Base-by-base conservation (phyloP, 2,329 filamentous ascomycete species). In the Periconia digitata region DNA sequence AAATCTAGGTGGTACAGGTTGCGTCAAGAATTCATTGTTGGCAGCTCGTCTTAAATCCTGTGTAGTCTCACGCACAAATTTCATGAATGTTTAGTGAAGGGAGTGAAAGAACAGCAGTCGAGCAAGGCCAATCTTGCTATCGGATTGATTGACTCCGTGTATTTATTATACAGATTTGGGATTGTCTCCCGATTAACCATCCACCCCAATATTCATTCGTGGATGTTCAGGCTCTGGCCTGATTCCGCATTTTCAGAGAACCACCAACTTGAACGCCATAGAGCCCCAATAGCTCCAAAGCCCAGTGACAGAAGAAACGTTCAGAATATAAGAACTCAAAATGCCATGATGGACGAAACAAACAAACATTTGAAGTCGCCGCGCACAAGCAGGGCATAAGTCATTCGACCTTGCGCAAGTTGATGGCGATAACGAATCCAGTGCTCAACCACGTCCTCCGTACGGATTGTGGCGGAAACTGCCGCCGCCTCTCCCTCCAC, bases 401-500 rank as follows among this genome's bases (percentile, higher is more conserved):
- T 32, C 10, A 32, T 15, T 32, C 10, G 12, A 32, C 10, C 7
- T 13, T 27, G n/a, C 27, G 12, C 10, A 13, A 32, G 27, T 32
- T 10, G 10, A 32, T 32, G 5, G n/a, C 27, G 10, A 13, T 32
- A 4, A 6, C 12, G 10, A 32, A 32, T 15, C 17, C 7, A 22
- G 12, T 34, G 36, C 44, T 40, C 21, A 46, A 21, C 43, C 42
- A 23, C 44, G 44, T 24, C 38, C 44, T 16, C 66, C 64, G 46
- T 70, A 70, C 12, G 67, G 67, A 36, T 63, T 62, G 44, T 69
- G 65, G 20, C 67, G 60, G 43, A 62, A 67, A 36, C 20, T 38
- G 13, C 57, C 62, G 34, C 52, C 54, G 6, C 49, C 55, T 23
- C 66, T 57, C 16, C 92, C 90, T 43, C 92, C 92, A 44, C 94